These are phyloP conservation scores for Ophiostoma australiae DNA, from an alignment of 2,329 filamentous ascomycete species.

Conservation along the genomic window DNA sequence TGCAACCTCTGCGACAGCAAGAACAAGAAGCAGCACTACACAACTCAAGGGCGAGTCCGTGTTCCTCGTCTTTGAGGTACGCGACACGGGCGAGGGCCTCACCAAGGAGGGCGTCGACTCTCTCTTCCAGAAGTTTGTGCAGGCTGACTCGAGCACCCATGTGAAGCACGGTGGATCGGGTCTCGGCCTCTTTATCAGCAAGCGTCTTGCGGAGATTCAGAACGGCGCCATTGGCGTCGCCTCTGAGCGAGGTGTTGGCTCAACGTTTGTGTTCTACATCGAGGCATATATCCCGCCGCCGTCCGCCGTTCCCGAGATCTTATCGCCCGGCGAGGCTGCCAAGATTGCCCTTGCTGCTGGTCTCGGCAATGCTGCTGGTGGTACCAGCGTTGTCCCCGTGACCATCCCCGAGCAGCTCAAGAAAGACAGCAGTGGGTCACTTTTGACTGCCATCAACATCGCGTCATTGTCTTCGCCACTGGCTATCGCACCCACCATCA, in stretches of 20 bases:
- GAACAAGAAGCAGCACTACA: not conserved
- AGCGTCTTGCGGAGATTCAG: slow-evolving; percentile 73
- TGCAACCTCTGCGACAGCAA: not conserved
- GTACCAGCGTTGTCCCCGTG: not conserved
- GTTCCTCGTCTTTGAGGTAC: slow-evolving; percentile 67
- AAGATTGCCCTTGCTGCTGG: slow-evolving; percentile 20
- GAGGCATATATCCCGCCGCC: slow-evolving; percentile 48
- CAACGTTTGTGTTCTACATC: slow-evolving; percentile 71
- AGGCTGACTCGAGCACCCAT: slow-evolving; percentile 70
- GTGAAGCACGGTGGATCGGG: slow-evolving; percentile 76
- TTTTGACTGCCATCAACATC: not conserved
- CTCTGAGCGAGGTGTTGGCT: slow-evolving; percentile 63
- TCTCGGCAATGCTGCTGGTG: not conserved
- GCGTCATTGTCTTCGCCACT: not conserved
- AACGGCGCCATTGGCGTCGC: slow-evolving; percentile 73
- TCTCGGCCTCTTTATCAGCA: slow-evolving; percentile 72
- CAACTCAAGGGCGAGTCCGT: slow-evolving; percentile 41
- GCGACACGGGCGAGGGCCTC: slow-evolving; percentile 71
- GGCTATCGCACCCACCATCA: not conserved
- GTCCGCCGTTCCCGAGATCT: slow-evolving; percentile 39
- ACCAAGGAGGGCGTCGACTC: slow-evolving; percentile 65
- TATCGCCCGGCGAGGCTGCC: slow-evolving; percentile 24
- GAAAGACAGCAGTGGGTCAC: not conserved
- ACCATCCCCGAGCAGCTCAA: not conserved
- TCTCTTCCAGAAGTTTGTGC: slow-evolving; percentile 73